Conservation (phyloP, 129 eudicot genomes). For the Centrapalus pauciflorus region DNA sequence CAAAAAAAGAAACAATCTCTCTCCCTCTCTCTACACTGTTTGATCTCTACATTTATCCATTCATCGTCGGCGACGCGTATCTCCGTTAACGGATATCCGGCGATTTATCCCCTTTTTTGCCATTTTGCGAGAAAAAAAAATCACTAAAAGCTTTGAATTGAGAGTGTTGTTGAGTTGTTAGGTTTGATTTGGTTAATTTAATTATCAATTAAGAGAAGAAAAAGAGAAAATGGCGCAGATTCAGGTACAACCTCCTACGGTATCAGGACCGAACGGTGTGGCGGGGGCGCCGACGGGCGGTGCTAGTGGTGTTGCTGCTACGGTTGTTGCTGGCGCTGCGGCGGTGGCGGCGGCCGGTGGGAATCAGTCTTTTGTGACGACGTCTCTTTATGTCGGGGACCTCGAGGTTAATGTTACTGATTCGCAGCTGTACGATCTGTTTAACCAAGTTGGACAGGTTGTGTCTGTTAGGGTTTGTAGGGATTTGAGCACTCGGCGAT, state of each 20-base stretch:
- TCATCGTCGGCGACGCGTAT: slow-evolving; percentile 14
- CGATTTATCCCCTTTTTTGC: slow-evolving; percentile 20
- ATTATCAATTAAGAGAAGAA: not conserved
- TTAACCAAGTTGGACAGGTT: slow-evolving; percentile 72
- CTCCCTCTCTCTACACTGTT: not conserved
- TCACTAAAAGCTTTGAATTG: not conserved
- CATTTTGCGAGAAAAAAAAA: slow-evolving; percentile 10
- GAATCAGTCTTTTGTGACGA: slow-evolving; percentile 32
- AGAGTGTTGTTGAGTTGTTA: slow-evolving; percentile 8
- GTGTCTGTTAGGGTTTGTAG: slow-evolving; percentile 89
- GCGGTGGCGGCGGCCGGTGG: slow-evolving; percentile 26
- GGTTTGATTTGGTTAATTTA: not conserved
- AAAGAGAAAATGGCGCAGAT: slow-evolving; percentile 56
- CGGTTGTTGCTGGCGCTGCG: slow-evolving; percentile 16
- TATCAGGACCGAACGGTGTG: slow-evolving; percentile 38
- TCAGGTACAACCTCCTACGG: slow-evolving; percentile 50
- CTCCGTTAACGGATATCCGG: slow-evolving; percentile 28
- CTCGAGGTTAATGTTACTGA: slow-evolving; percentile 53
- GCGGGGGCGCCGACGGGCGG: slow-evolving; percentile 4
- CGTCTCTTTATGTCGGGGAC: slow-evolving; percentile 76
- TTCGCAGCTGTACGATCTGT: slow-evolving; percentile 53
- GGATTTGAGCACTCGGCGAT: slow-evolving; percentile 53
- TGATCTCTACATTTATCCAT: not conserved
- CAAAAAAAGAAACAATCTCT: slow-evolving; percentile 24
- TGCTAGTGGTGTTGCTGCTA: slow-evolving; percentile 19